Conservation (phyloP, 345 rosid species). For the Murraya paniculata region DNA sequence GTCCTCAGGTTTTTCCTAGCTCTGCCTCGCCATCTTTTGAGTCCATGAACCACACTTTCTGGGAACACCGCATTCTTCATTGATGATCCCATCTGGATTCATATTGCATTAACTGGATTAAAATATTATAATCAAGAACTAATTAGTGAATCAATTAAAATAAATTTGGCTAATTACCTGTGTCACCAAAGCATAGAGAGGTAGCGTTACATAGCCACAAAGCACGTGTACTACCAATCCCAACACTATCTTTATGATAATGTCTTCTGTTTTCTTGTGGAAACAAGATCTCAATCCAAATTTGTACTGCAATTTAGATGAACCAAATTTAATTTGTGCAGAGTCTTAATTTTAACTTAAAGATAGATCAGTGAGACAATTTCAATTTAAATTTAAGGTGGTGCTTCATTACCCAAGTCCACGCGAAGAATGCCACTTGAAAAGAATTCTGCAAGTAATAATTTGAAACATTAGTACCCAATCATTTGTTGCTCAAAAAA, state of each 20-base stretch:
- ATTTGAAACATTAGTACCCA: too few species aligned
- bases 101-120: not conserved
- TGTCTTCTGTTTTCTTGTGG: constrained; percentile 39
- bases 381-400: too few species aligned
- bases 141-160: not conserved
- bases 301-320: constrained; percentile 38
- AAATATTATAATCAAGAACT: not conserved
- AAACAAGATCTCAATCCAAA: constrained; percentile 62
- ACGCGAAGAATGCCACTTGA: constrained; percentile 80
- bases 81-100: constrained; percentile 56
- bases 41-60: constrained; percentile 37
- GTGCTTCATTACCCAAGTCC: constrained; percentile 64
- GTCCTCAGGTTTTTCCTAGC: constrained; percentile 35
- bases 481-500: too few species aligned
- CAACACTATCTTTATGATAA: constrained; percentile 42
- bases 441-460: constrained; percentile 66
- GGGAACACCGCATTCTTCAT: constrained; percentile 48
- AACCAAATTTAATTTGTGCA: not conserved
- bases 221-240: constrained; percentile 48
- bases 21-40: constrained; percentile 44
- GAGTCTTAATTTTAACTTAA: not conserved
- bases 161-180: constrained; percentile 31
- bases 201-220: constrained; percentile 60
- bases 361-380: not conserved
- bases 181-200: constrained; percentile 62